A percentile compares a stretch with the other conserved stretches of the same genome.
Evolutionary conservation across 177 flowering plant species (phyloP).

Genomic region (Vitis hybrid): DNA sequence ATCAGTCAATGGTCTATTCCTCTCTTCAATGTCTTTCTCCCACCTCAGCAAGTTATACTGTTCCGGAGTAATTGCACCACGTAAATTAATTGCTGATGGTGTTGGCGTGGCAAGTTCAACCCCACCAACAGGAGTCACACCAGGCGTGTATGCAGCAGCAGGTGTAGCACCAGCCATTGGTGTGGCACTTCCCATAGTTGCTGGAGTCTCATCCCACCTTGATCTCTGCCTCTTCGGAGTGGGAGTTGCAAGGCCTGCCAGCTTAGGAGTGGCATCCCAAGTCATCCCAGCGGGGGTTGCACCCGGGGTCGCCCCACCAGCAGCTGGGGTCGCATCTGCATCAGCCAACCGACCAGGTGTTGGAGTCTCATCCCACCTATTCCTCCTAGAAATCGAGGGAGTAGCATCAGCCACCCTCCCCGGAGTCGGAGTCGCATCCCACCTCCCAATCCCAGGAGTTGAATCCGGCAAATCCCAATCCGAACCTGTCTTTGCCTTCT

Average conservation of each 20-base stretch:
- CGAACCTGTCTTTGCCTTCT: conserved; percentile 65
- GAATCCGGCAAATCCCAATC: conserved; percentile 98
- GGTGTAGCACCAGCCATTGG: conserved; percentile 88
- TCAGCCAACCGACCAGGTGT: conserved; percentile 91
- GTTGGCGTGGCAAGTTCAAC: conserved; percentile 87
- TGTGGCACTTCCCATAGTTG: conserved; percentile 90
- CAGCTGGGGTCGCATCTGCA: conserved; percentile 85
- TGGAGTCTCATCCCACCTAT: conserved; percentile 99
- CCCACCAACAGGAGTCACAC: conserved; percentile 93
- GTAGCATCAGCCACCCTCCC: conserved; percentile 74
- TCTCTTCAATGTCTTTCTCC: conserved; percentile 98
- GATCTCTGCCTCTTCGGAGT: conserved; percentile 96
- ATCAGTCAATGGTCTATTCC: conserved; percentile 93
- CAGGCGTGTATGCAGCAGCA: conserved; percentile 76
- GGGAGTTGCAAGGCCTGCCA: conserved; percentile 85
- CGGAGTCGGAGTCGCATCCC: conserved; percentile 91
- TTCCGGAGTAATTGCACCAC: conserved; percentile 83
- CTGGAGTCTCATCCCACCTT: conserved; percentile 99
- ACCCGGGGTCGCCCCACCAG: conserved; percentile 89
- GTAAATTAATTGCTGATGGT: conserved; percentile 60
- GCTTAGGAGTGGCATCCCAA: conserved; percentile 99
- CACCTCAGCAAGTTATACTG: conserved; percentile 89
- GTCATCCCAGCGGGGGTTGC: conserved; percentile 97
- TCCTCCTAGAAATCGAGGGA: conserved; percentile 52
- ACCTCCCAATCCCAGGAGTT: conserved; percentile 81